These are phyloP conservation scores for Daldinia vernicosa DNA, from an alignment of 495 filamentous ascomycete genomes.

Conservation along the genomic window DNA sequence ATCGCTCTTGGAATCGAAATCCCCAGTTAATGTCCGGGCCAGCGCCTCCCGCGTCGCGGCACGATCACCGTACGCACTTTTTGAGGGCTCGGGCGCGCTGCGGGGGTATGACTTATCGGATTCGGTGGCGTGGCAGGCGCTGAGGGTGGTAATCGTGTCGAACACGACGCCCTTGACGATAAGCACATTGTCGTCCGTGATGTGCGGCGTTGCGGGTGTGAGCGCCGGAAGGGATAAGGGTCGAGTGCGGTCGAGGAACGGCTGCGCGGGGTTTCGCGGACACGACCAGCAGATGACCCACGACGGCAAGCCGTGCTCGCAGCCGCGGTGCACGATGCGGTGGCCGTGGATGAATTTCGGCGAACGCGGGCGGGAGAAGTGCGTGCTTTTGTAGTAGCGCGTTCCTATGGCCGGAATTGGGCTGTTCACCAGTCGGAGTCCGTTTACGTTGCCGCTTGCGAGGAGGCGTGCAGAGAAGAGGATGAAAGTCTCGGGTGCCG, in stretches of 20 bases:
- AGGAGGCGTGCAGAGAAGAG: constrained; percentile 25
- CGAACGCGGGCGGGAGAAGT: constrained; percentile 29
- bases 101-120: constrained; percentile 17
- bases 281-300: constrained; percentile 38
- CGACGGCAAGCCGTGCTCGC: constrained; percentile 25
- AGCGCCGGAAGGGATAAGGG: background rate
- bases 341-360: constrained; percentile 23
- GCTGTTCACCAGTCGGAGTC: constrained; percentile 22
- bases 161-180: constrained; percentile 14
- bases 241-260: constrained; percentile 5
- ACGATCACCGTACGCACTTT: constrained; percentile 25
- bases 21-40: background rate
- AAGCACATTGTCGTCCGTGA: background rate
- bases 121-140: constrained; percentile 32
- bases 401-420: constrained; percentile 22
- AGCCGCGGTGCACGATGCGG: constrained; percentile 23
- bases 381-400: constrained; percentile 17
- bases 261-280: constrained; percentile 29
- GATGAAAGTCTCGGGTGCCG: constrained; percentile 24
- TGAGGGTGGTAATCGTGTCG: constrained; percentile 14
- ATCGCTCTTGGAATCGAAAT: background rate
- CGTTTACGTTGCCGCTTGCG: constrained; percentile 27
- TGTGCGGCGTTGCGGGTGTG: background rate
- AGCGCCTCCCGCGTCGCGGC: background rate
- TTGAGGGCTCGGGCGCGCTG: constrained; percentile 1